Evolutionary conservation across 768 basidiomycete genomes (phyloP), one percentile per base, ranked within the genome.

Genomic region (Leucosporidium creatinivorum): DNA sequence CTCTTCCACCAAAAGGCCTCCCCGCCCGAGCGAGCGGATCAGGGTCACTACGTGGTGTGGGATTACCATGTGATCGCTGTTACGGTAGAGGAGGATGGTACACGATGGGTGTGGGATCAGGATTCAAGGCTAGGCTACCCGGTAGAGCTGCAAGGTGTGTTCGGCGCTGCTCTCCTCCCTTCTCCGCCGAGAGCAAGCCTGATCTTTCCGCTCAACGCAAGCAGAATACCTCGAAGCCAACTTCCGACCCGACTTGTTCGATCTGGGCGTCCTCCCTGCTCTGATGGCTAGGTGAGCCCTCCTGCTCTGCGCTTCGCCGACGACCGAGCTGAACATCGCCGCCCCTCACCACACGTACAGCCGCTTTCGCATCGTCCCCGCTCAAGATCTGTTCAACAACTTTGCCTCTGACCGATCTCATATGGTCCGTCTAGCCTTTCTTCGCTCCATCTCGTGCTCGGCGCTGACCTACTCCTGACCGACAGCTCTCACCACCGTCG

Each of bases 371-470:
- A 15, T 73, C 26, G 73, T 73, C 1, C 69, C 62, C 1, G 59
- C 61, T 0, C 3, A 8, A 0, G 51, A 54, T 21, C 54, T 73
- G 2, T 52, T 73, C 3, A 26, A 31, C 23, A 61, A 69, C 39
- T 73, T 73, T 25, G 73, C 73, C 15, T 70, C 69, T 0, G 69
- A 70, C 54, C 63, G 73, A 5, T 69, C 67, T 13, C 73, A 73
- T 44, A 73, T 73, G 73, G 59, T 70, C 1, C 26, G 59, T 51
- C 17, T 23, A 13, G 19, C 33, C 36, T 33, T 9, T 18, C 17
- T 25, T 17, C 23, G 31, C 61, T 15, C 57, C 1, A 8, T 30
- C 25, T 21, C 23, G n/a, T 26, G 5, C 8, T 23, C 19, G 17
- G 7, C 57, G n/a, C 17, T 25, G 28, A 51, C 15, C 4, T 17